Evolutionary conservation across 768 basidiomycete genomes (phyloP).

Genomic region (Ramaria rubella): DNA sequence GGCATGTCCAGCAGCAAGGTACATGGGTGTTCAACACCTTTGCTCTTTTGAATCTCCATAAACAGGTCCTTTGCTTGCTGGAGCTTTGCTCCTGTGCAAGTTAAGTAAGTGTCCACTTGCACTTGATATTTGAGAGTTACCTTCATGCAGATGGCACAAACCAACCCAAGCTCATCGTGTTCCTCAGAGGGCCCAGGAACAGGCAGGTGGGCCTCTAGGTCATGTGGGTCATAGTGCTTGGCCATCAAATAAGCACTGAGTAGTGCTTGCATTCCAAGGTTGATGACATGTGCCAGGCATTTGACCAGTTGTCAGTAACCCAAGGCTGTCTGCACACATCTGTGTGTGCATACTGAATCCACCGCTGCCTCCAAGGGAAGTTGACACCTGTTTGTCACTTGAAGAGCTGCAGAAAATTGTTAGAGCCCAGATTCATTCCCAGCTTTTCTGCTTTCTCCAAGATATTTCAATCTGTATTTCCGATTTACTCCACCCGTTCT

Average conservation of each 20-base stretch:
- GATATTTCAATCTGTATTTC: too few relatives aligned
- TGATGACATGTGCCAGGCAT: conserved; percentile 31
- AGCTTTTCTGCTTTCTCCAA: too few relatives aligned
- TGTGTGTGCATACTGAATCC: neutral
- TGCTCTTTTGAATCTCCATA: conserved; percentile 13
- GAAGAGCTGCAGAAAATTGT: too few relatives aligned
- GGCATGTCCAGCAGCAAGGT: conserved; percentile 26
- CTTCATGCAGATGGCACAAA: conserved; percentile 23
- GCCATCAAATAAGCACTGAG: conserved; percentile 21
- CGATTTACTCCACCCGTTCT: too few relatives aligned
- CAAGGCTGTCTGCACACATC: neutral
- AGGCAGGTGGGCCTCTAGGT: conserved; percentile 14
- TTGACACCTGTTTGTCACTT: neutral
- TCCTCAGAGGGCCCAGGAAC: neutral
- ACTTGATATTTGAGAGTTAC: conserved; percentile 7
- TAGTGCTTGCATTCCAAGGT: conserved; percentile 27
- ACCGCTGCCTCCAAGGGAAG: conserved; percentile 1
- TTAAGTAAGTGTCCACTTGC: neutral
- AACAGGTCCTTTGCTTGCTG: conserved; percentile 21
- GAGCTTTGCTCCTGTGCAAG: conserved; percentile 22
- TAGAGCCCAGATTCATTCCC: too few relatives aligned
- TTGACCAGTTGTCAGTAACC: conserved; percentile 11
- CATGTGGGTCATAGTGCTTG: conserved; percentile 19
- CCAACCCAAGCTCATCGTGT: conserved; percentile 24
- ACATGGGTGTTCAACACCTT: conserved; percentile 3